Conservation (phyloP, 805 yeast genomes). For the Kazachstania bromeliacearum region DNA sequence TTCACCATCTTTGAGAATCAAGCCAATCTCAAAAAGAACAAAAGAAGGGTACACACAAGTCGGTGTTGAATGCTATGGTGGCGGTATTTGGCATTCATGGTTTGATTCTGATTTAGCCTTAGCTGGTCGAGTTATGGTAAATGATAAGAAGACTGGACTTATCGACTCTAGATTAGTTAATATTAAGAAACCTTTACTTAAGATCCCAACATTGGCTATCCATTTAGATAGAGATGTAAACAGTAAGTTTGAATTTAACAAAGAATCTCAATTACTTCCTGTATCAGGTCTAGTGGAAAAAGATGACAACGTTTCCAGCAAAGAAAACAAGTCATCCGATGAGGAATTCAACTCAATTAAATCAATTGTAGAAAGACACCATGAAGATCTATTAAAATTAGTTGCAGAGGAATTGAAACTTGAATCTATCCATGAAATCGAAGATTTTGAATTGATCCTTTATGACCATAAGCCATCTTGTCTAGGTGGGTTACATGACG, state of each 20-base stretch:
- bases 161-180: constrained; percentile 61
- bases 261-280: constrained; percentile 78
- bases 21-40: constrained; percentile 68
- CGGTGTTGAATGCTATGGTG: constrained; percentile 93
- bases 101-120: constrained; percentile 86
- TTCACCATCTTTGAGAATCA: constrained; percentile 80
- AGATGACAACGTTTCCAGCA: constrained; percentile 11
- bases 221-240: constrained; percentile 76
- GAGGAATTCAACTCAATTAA: constrained; percentile 58
- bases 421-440: constrained; percentile 43
- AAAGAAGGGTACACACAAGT: constrained; percentile 76
- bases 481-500: constrained; percentile 83
- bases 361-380: constrained; percentile 64
- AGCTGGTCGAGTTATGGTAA: constrained; percentile 84
- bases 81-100: constrained; percentile 96
- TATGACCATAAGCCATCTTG: constrained; percentile 78
- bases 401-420: constrained; percentile 59
- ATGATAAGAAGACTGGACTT: constrained; percentile 31
- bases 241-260: constrained; percentile 76
- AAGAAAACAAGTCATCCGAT: constrained; percentile 36
- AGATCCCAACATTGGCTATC: constrained; percentile 92
- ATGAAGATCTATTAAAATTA: constrained; percentile 54
- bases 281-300: constrained; percentile 55
- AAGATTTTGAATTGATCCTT: constrained; percentile 81
- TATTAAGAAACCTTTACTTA: constrained; percentile 70